These are phyloP conservation scores for Apiotrichum gracile DNA, from an alignment of 1,284 basidiomycete genomes.

Conservation along the genomic window DNA sequence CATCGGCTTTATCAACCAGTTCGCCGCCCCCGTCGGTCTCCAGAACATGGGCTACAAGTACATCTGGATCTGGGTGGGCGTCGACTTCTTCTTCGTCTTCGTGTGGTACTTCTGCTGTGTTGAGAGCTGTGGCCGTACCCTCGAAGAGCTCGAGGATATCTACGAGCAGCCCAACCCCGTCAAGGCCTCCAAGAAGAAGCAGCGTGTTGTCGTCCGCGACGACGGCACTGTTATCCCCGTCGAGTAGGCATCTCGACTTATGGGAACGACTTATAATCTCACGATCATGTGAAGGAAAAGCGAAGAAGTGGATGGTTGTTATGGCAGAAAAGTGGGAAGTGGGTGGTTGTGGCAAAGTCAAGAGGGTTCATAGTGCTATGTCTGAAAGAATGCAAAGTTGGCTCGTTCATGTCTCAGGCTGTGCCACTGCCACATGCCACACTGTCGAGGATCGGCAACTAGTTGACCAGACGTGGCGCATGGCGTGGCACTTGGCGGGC, in stretches of 20 bases:
- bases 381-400: too few relatives aligned
- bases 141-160: conserved; percentile 40
- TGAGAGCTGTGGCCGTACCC: conserved; percentile 36
- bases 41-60: conserved; percentile 45
- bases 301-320: too few relatives aligned
- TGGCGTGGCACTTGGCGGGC: too few relatives aligned
- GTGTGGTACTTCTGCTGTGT: conserved; percentile 44
- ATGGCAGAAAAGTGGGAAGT: too few relatives aligned
- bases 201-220: conserved; percentile 13
- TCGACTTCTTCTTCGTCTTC: conserved; percentile 35
- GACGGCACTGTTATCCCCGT: background rate
- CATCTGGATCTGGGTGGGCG: conserved; percentile 31
- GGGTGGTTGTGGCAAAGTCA: too few relatives aligned
- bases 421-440: too few relatives aligned
- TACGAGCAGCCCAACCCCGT: conserved; percentile 35
- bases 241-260: background rate
- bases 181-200: conserved; percentile 25
- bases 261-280: too few relatives aligned
- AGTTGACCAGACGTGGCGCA: too few relatives aligned
- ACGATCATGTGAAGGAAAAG: too few relatives aligned
- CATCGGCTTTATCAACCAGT: conserved; percentile 52
- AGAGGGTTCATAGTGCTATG: too few relatives aligned
- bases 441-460: too few relatives aligned
- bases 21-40: conserved; percentile 47
- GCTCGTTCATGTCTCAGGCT: too few relatives aligned